A percentile compares a stretch with the other conserved stretches of the same genome.
These are phyloP conservation scores for Exophiala spinifera DNA, from an alignment of 2,329 filamentous ascomycete species.

Conservation along the genomic window DNA sequence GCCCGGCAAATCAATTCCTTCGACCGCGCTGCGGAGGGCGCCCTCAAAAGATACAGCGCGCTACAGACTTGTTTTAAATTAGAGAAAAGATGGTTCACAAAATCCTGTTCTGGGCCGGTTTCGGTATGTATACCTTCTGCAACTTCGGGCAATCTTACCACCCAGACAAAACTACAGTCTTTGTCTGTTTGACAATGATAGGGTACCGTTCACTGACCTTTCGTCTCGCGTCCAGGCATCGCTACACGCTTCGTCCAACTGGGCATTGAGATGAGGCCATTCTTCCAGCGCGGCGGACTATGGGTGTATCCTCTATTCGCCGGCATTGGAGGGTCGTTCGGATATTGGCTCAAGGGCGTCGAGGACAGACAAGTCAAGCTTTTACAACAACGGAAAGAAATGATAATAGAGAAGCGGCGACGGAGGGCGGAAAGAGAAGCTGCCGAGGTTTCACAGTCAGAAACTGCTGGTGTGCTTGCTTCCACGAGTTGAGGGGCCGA, in stretches of 20 bases:
- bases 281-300: conserved; percentile 78
- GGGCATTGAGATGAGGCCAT: conserved; percentile 95
- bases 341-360: conserved; percentile 93
- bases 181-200: too few species aligned
- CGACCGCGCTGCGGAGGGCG: too few species aligned
- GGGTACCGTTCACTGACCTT: too few species aligned
- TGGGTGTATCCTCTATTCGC: conserved; percentile 93
- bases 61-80: conserved; percentile 7
- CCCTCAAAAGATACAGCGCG: too few species aligned
- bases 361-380: conserved; percentile 76
- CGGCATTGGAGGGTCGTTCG: conserved; percentile 81
- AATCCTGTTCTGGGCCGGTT: conserved; percentile 62
- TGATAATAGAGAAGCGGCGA: conserved; percentile 83
- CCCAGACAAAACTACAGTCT: too few species aligned
- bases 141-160: neutral
- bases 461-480: conserved; percentile 25
- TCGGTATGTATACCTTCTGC: conserved; percentile 63
- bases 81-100: conserved; percentile 47
- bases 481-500: conserved; percentile 22
- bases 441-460: conserved; percentile 25
- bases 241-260: conserved; percentile 94
- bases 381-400: conserved; percentile 72
- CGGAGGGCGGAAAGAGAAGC: conserved; percentile 67
- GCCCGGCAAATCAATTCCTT: too few species aligned
- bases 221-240: conserved; percentile 60